phyloP scores from a whole-genome alignment of 2,329 filamentous ascomycete genomes.

The Penicillium carneum region DNA sequence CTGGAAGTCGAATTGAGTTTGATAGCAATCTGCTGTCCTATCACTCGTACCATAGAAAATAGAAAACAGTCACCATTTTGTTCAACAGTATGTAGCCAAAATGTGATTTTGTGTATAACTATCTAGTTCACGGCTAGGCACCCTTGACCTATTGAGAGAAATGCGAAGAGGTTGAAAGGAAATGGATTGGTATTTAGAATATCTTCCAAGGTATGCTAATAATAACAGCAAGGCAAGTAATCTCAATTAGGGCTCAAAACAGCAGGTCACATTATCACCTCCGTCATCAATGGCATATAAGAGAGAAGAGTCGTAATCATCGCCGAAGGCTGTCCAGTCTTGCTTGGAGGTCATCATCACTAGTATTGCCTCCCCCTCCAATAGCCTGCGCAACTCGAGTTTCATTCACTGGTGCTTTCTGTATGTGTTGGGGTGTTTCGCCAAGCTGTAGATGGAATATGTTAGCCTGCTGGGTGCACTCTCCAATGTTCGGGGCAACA shows the following conservation, averaged over 20 bases:
- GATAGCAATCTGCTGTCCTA: not conserved
- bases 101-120: not conserved
- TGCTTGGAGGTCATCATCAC: conserved; percentile 90
- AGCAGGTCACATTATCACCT: not conserved
- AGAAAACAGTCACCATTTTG: too few species aligned
- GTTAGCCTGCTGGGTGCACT: conserved; percentile 30
- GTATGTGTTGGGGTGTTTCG: conserved; percentile 85
- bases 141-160: too few species aligned
- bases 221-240: conserved; percentile 10
- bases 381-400: conserved; percentile 85
- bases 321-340: conserved; percentile 83
- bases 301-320: conserved; percentile 42
- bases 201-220: conserved; percentile 16
- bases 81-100: not conserved
- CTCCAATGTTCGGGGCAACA: conserved; percentile 49
- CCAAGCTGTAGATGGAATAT: conserved; percentile 69
- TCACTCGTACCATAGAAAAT: too few species aligned
- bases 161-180: not conserved
- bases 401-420: conserved; percentile 75
- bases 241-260: conserved; percentile 1
- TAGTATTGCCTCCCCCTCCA: conserved; percentile 61
- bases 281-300: conserved; percentile 11
- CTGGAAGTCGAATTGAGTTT: not conserved
- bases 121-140: not conserved
- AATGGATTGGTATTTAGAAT: conserved; percentile 10